These are phyloP conservation scores for Cyberlindnera petersonii DNA, from an alignment of 805 yeast genomes.

Conservation along the genomic window DNA sequence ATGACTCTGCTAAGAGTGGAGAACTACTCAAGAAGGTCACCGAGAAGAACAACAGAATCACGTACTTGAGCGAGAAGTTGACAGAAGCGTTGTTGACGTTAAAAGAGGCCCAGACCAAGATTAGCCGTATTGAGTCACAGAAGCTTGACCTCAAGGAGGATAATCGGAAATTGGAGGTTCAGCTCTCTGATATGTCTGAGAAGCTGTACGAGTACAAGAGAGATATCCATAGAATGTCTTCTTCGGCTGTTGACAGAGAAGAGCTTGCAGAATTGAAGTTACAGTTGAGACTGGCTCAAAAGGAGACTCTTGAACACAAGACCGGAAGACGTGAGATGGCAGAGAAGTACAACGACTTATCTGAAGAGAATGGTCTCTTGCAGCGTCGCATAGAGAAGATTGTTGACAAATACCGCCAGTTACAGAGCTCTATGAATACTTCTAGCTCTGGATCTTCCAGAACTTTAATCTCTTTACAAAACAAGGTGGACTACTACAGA, in stretches of 20 bases:
- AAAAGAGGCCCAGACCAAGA: constrained; percentile 28
- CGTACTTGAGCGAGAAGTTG: constrained; percentile 22
- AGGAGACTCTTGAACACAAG: constrained; percentile 28
- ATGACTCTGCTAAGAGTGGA: constrained; percentile 10
- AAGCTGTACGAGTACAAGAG: constrained; percentile 31
- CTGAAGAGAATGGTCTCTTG: constrained; percentile 26
- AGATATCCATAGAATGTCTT: constrained; percentile 19
- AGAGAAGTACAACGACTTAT: constrained; percentile 24
- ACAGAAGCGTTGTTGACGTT: constrained; percentile 27
- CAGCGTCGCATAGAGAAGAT: constrained; percentile 33
- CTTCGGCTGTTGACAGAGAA: constrained; percentile 6
- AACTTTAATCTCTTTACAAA: constrained; percentile 25
- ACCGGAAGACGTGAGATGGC: constrained; percentile 31
- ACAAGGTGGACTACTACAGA: constrained; percentile 42
- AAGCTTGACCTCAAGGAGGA: constrained; percentile 30
- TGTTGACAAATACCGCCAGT: constrained; percentile 23
- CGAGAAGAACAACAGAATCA: constrained; percentile 25
- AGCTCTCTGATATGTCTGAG: constrained; percentile 28
- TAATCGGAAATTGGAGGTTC: constrained; percentile 30
- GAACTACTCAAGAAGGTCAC: constrained; percentile 29
- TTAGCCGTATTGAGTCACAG: constrained; percentile 31
- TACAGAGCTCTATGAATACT: constrained; percentile 28
- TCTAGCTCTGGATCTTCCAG: constrained; percentile 5
- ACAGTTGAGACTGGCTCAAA: constrained; percentile 17
- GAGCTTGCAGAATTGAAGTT: constrained; percentile 16